A percentile compares a stretch with the other conserved stretches of the same genome.
phyloP scores from a whole-genome alignment of 495 filamentous ascomycete species.

The Darksidea phi region DNA sequence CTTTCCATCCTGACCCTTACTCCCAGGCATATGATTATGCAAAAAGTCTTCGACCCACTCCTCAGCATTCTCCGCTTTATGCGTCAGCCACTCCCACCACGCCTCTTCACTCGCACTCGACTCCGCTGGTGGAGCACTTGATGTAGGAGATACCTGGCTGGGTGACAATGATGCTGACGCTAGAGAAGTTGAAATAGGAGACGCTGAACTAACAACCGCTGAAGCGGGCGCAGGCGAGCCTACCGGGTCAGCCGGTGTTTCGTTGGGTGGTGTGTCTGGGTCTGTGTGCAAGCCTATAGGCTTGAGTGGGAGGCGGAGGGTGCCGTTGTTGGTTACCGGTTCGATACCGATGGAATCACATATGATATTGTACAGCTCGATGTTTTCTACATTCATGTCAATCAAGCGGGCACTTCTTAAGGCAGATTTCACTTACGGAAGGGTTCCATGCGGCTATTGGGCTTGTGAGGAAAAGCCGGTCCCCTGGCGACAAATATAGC shows the following conservation, averaged over 20 bases:
- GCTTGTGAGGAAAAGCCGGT: constrained; percentile 80
- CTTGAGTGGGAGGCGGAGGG: constrained; percentile 72
- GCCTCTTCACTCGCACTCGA: constrained; percentile 11
- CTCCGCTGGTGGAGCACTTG: constrained; percentile 25
- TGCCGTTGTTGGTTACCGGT: constrained; percentile 80
- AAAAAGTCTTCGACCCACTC: constrained; percentile 34
- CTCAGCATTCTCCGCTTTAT: constrained; percentile 28
- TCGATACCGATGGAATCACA: constrained; percentile 76
- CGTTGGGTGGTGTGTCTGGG: constrained; percentile 28
- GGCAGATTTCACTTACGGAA: constrained; percentile 69
- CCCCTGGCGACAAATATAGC: constrained; percentile 88
- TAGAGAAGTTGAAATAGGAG: neutral
- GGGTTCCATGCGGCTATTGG: constrained; percentile 73
- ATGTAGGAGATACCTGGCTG: constrained; percentile 8
- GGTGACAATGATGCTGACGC: neutral
- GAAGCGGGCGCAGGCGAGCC: constrained; percentile 15
- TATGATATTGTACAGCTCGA: constrained; percentile 90
- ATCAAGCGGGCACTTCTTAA: constrained; percentile 3
- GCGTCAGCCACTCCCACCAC: constrained; percentile 36
- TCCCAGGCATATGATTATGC: constrained; percentile 12
- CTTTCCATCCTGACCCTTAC: too few relatives aligned
- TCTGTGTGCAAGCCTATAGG: constrained; percentile 68
- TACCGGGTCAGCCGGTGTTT: constrained; percentile 39
- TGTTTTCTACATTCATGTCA: constrained; percentile 64
- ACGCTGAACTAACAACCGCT: constrained; percentile 10